Evolutionary conservation across 257 asterid species (phyloP), one percentile per base, ranked within the genome.

Genomic region (Nicotiana attenuata): DNA sequence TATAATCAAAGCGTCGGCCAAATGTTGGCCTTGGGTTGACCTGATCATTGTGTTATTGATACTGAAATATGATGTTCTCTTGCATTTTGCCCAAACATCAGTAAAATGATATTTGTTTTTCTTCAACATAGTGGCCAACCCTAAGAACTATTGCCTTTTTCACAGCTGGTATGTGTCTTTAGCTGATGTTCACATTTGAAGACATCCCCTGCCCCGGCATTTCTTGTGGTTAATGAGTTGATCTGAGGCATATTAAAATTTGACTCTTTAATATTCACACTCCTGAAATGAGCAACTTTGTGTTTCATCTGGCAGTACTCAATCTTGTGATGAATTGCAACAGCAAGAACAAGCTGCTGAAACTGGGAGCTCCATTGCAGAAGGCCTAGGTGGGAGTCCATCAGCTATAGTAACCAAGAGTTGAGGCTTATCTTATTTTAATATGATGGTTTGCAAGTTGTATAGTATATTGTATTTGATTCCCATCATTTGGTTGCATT

Each of bases 351-450:
- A 50, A 16, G 17, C 80, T 75, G 35, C 47, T 26, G 47, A 33
- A 50, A 50, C 80, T 50, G 80, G 35, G 80, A 75, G 63, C 63
- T 75, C 80, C 56, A 26, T 50, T 50, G 24, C 80, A 75, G 64
- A 75, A 75, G 26, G 80, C 45, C 47, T 24, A 24, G 64, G 28
- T 50, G 26, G 17, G 6, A 75, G 50, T 26, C 63, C 63, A 26
- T 53, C 63, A 75, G 10, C 64, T 75, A 41, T 26, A 16, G 26
- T 75, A 16, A 75, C 80, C 80, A 75, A 75, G 80, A 47, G 29
- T 71, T 33, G 52, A 75, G 80, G 24, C 45, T 15, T 35, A 31
- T 15, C 24, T 26, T 75, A 22, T 75, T 41, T 45, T 47, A 50
- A 24, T 75, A 24, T 75, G 80, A 75, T 10, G 64, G 28, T 26